These are phyloP conservation scores for Zopfochytrium polystomum DNA, from an alignment of 371 early-diverging fungal genomes.

Conservation along the genomic window DNA sequence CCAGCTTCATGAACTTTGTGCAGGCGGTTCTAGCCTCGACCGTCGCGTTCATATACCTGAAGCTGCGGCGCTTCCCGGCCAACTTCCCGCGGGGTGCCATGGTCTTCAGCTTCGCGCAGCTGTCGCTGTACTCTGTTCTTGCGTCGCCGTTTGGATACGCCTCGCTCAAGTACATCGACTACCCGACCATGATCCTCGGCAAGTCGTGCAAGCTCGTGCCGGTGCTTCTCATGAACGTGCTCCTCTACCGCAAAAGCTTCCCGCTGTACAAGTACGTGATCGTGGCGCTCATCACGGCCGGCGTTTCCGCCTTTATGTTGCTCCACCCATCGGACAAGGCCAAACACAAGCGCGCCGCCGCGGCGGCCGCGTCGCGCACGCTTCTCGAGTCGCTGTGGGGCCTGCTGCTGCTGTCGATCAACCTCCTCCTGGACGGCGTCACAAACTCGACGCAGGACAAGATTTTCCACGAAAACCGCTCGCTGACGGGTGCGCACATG, in stretches of 20 bases:
- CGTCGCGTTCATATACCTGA: conserved; percentile 73
- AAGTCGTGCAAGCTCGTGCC: conserved; percentile 98
- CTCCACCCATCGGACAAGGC: conserved; percentile 55
- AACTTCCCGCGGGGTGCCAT: conserved; percentile 24
- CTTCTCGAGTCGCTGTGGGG: conserved; percentile 67
- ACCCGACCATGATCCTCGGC: conserved; percentile 94
- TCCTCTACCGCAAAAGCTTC: conserved; percentile 83
- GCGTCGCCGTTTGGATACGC: conserved; percentile 94
- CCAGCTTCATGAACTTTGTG: conserved; percentile 79
- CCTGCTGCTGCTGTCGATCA: conserved; percentile 73
- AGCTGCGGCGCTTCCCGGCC: conserved; percentile 46
- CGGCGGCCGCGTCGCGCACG: conserved; percentile 7
- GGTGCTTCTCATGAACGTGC: conserved; percentile 89
- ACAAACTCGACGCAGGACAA: conserved; percentile 98
- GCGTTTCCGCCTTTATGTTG: conserved; percentile 92
- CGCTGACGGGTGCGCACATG: conserved; percentile 79
- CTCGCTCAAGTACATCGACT: conserved; percentile 90
- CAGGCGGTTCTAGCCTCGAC: conserved; percentile 77
- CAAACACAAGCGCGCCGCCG: conserved; percentile 37
- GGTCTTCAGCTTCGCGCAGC: conserved; percentile 63
- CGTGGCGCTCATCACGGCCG: conserved; percentile 79
- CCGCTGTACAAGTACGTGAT: conserved; percentile 80
- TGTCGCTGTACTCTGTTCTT: conserved; percentile 69
- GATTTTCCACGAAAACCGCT: conserved; percentile 73
- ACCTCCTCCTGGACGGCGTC: conserved; percentile 88